Conservation (phyloP, 768 basidiomycete species). For the Pulveroboletus ravenelii region DNA sequence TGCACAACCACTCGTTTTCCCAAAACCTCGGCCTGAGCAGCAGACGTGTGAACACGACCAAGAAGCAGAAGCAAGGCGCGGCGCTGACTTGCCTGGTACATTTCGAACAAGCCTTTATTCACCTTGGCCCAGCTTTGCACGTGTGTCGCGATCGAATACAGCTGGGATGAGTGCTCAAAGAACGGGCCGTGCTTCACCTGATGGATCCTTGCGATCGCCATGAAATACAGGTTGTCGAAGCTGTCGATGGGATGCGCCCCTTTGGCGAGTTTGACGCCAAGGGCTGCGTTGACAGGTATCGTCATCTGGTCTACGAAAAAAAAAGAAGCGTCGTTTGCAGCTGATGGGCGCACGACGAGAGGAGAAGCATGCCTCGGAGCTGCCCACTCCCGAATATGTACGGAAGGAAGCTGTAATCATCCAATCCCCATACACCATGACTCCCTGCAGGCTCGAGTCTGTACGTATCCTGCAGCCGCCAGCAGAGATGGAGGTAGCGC, state of each 20-base stretch:
- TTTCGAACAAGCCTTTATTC: constrained; percentile 85
- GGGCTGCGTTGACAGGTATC: constrained; percentile 60
- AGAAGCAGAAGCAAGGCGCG: background rate
- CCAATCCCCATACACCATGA: constrained; percentile 97
- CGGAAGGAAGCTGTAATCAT: constrained; percentile 85
- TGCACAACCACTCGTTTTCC: constrained; percentile 96
- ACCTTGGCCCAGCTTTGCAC: constrained; percentile 91
- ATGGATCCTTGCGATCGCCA: constrained; percentile 72
- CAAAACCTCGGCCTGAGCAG: constrained; percentile 75
- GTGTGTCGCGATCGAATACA: constrained; percentile 81
- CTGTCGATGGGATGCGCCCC: constrained; percentile 19
- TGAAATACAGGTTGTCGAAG: constrained; percentile 72
- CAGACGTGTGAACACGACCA: constrained; percentile 3
- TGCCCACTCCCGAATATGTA: constrained; percentile 92
- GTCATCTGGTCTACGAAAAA: constrained; percentile 49
- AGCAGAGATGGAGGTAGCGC: constrained; percentile 78
- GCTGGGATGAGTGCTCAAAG: constrained; percentile 87
- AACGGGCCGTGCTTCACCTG: constrained; percentile 84
- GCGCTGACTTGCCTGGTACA: constrained; percentile 71
- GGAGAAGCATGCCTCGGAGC: constrained; percentile 56
- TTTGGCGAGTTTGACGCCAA: constrained; percentile 44
- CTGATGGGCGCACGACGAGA: background rate
- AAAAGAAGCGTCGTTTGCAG: constrained; percentile 1
- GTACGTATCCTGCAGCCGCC: constrained; percentile 85
- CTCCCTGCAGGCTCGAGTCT: constrained; percentile 93